Evolutionary conservation across 2,329 filamentous ascomycete species (phyloP).

Genomic region (Dothistroma pini): DNA sequence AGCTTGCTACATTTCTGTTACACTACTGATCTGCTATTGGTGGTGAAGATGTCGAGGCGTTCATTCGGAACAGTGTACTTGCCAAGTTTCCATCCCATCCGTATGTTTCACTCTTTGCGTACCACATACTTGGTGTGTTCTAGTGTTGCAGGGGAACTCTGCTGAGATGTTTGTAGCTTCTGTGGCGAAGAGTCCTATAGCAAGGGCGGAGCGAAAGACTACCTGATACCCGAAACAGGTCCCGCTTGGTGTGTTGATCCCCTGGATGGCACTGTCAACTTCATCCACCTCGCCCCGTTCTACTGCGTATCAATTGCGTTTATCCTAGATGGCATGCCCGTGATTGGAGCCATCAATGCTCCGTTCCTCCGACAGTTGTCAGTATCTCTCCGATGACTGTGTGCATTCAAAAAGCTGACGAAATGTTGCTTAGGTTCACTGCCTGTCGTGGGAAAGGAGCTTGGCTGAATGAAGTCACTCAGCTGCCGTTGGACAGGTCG

Average conservation of each 20-base stretch:
- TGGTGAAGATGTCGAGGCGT: conserved; percentile 63
- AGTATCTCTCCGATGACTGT: not conserved
- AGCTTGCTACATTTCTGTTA: not conserved
- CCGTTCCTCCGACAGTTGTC: conserved; percentile 53
- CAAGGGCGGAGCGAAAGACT: conserved; percentile 62
- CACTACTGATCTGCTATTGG: conserved; percentile 6
- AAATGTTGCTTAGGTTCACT: conserved; percentile 57
- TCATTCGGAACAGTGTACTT: conserved; percentile 51
- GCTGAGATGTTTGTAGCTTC: conserved; percentile 53
- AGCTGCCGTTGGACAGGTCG: conserved; percentile 60
- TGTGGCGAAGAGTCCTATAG: conserved; percentile 75
- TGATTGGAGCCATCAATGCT: conserved; percentile 69
- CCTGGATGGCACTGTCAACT: conserved; percentile 76
- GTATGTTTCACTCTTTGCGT: conserved; percentile 44
- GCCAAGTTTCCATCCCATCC: conserved; percentile 62
- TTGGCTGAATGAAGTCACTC: conserved; percentile 63
- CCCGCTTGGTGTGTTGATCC: conserved; percentile 76
- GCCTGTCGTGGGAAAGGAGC: conserved; percentile 64
- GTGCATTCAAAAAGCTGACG: conserved; percentile 3
- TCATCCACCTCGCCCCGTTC: conserved; percentile 76
- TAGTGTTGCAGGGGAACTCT: not conserved
- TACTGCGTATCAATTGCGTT: conserved; percentile 77
- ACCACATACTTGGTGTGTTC: not conserved
- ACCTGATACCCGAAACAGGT: conserved; percentile 56
- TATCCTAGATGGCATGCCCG: conserved; percentile 55